Evolutionary conservation across 768 basidiomycete genomes (phyloP).

Genomic region (Tylopilus sp.): DNA sequence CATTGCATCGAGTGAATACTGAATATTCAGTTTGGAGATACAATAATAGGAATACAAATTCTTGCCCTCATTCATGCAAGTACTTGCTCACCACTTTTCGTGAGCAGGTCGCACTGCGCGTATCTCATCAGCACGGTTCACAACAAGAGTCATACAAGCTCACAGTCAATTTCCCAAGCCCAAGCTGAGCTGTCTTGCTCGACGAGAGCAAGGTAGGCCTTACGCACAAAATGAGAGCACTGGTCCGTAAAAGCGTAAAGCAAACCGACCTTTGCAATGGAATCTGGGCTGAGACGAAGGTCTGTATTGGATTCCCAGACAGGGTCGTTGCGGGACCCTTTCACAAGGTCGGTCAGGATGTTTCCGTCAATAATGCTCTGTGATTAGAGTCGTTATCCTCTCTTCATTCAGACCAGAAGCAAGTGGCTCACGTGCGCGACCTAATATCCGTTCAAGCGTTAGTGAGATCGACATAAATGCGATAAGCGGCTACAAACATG

Average conservation of each 20-base stretch:
- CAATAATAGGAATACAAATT: not conserved
- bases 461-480: not conserved
- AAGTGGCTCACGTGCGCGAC: conserved; percentile 59
- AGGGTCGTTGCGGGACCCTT: conserved; percentile 26
- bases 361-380: conserved; percentile 71
- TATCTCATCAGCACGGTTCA: not conserved
- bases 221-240: not conserved
- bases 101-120: conserved; percentile 48
- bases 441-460: conserved; percentile 26
- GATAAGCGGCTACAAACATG: conserved; percentile 42
- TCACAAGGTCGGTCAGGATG: conserved; percentile 40
- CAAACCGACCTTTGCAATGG: conserved; percentile 60
- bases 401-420: not conserved
- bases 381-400: not conserved
- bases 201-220: conserved; percentile 66
- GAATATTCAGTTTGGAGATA: not conserved
- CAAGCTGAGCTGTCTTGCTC: conserved; percentile 69
- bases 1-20: not conserved
- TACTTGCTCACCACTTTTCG: conserved; percentile 47
- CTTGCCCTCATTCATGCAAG: not conserved
- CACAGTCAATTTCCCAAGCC: conserved; percentile 81
- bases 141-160: conserved; percentile 25
- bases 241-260: not conserved
- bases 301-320: conserved; percentile 46
- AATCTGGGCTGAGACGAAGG: conserved; percentile 54